A percentile compares a stretch with the other conserved stretches of the same genome.
phyloP scores from a whole-genome alignment of 176 grass and related monocot species.

The Hordeum marinum region DNA sequence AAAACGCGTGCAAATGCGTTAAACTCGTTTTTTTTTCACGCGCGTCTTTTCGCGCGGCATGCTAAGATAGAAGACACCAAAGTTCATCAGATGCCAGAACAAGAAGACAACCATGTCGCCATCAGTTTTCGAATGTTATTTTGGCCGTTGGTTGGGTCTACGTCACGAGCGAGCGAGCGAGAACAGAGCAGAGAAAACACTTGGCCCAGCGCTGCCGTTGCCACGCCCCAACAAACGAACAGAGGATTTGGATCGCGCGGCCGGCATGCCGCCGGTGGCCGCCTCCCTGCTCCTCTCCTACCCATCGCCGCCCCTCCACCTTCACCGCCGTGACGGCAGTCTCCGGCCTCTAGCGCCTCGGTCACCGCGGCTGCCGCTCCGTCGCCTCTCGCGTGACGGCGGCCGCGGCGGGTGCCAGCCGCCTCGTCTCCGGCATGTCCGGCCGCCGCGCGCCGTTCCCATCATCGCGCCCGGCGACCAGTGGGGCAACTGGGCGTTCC shows the following conservation, averaged over 20 bases:
- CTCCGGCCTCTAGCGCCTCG: not conserved
- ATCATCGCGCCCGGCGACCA: constrained; percentile 73
- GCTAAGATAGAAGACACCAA: no score
- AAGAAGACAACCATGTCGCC: not conserved
- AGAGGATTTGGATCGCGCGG: not conserved
- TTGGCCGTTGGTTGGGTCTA: no score
- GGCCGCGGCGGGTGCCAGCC: not conserved
- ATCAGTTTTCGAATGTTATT: not conserved
- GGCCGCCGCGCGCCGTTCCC: constrained; percentile 15
- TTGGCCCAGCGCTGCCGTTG: not conserved
- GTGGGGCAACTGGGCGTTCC: constrained; percentile 78
- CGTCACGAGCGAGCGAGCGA: not conserved
- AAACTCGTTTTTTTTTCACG: no score
- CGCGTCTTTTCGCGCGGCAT: no score
- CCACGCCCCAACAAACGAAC: not conserved
- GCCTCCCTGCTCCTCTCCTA: constrained; percentile 16
- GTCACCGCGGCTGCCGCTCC: not conserved
- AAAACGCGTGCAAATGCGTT: no score
- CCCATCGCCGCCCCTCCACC: not conserved
- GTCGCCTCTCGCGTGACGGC: not conserved
- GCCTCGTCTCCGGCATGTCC: not conserved
- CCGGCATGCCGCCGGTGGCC: constrained; percentile 17
- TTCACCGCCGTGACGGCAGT: accelerated
- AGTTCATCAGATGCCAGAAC: not conserved
- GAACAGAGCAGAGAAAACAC: no score